Evolutionary conservation across 2,329 filamentous ascomycete species (phyloP).

Genomic region (Ascocoryne sarcoides): DNA sequence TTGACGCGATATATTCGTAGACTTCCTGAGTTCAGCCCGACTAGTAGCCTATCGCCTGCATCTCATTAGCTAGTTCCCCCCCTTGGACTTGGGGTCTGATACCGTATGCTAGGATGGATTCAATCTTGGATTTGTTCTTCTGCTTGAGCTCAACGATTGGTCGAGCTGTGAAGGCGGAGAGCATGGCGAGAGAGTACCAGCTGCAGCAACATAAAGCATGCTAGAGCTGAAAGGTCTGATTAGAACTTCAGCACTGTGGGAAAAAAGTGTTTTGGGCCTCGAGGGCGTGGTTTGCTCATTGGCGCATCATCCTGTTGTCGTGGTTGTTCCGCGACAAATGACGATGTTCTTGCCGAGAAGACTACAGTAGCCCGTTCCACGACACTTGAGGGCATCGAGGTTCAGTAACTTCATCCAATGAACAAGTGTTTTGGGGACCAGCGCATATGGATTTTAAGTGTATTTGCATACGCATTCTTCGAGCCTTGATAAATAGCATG

Average conservation of each 20-base stretch:
- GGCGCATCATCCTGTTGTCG: conserved; percentile 15
- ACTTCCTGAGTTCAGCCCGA: conserved; percentile 82
- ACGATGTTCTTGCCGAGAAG: conserved; percentile 6
- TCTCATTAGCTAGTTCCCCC: conserved; percentile 10
- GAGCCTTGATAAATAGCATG: too few relatives aligned
- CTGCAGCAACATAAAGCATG: conserved; percentile 8
- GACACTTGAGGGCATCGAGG: background rate
- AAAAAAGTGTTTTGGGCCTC: conserved; percentile 1
- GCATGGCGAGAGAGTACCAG: conserved; percentile 51
- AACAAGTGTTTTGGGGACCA: background rate
- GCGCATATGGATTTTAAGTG: too few relatives aligned
- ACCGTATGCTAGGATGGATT: conserved; percentile 89
- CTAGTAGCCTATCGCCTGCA: conserved; percentile 77
- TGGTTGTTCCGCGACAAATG: conserved; percentile 3
- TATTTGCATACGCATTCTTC: too few relatives aligned
- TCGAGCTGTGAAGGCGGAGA: conserved; percentile 93
- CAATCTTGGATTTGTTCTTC: conserved; percentile 94
- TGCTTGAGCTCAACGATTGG: conserved; percentile 94
- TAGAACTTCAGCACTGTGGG: conserved; percentile 7
- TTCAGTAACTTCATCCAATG: background rate
- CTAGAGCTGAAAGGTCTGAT: conserved; percentile 14
- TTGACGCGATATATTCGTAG: conserved; percentile 90
- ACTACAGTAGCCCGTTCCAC: background rate
- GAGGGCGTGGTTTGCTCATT: conserved; percentile 8
- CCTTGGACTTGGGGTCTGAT: conserved; percentile 14